A percentile compares a stretch with the other conserved stretches of the same genome.
These are phyloP conservation scores for Bryopsis sp. DNA, from an alignment of 139 green algal genomes.

Conservation along the genomic window DNA sequence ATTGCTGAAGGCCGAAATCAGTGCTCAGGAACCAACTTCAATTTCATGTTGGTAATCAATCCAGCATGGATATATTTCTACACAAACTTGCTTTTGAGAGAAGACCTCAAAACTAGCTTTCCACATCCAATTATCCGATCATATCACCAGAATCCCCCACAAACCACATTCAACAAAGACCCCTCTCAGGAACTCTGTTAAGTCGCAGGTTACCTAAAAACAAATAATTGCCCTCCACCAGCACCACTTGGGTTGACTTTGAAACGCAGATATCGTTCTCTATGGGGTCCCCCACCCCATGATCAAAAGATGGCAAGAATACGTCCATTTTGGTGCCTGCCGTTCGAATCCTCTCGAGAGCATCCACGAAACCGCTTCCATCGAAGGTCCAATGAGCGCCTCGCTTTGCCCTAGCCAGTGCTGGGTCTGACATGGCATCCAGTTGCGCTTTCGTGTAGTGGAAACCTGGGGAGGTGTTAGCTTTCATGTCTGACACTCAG, in stretches of 20 bases:
- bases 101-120: neutral
- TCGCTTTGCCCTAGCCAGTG: conserved; percentile 45
- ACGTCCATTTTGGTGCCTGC: conserved; percentile 16
- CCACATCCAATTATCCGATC: neutral
- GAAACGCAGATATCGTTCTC: conserved; percentile 44
- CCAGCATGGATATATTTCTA: neutral
- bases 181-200: neutral
- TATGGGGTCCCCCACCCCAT: conserved; percentile 64
- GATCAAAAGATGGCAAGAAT: conserved; percentile 71
- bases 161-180: neutral
- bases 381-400: conserved; percentile 83
- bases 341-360: conserved; percentile 29
- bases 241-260: conserved; percentile 32
- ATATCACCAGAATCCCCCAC: neutral
- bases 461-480: conserved; percentile 39
- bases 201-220: conserved; percentile 41
- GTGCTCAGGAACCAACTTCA: neutral
- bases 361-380: conserved; percentile 48
- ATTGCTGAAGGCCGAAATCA: neutral
- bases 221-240: conserved; percentile 87
- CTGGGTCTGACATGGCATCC: conserved; percentile 60
- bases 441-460: conserved; percentile 72
- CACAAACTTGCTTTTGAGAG: neutral
- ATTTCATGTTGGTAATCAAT: neutral
- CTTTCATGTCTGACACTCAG: no score